Percentiles rank a stretch among this genome's conserved stretches.
phyloP scores from a whole-genome alignment of 495 filamentous ascomycete species.

The Trichoderma parareesei region DNA sequence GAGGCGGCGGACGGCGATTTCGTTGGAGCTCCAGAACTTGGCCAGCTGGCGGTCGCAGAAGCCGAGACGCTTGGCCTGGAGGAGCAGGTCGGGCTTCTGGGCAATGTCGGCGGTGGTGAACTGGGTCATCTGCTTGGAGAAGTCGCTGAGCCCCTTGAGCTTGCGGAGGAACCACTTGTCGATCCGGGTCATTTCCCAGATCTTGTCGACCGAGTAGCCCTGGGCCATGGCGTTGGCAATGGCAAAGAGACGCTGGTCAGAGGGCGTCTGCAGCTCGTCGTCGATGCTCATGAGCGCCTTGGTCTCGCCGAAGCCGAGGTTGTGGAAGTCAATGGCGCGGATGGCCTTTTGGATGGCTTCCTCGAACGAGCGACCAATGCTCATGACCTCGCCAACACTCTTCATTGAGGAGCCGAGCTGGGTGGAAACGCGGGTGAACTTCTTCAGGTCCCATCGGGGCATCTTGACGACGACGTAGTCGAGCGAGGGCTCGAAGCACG shows the following conservation, averaged over 20 bases:
- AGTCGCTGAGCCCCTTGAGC: constrained; percentile 84
- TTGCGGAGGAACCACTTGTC: constrained; percentile 95
- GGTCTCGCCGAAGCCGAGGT: constrained; percentile 91
- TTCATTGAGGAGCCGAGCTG: constrained; percentile 97
- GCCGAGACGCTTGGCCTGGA: constrained; percentile 82
- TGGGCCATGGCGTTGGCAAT: constrained; percentile 96
- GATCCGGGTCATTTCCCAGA: constrained; percentile 96
- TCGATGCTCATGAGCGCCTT: constrained; percentile 90
- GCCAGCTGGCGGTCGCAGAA: constrained; percentile 92
- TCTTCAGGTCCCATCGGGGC: constrained; percentile 96
- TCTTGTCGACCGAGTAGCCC: constrained; percentile 89
- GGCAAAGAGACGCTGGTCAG: constrained; percentile 93
- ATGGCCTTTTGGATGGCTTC: constrained; percentile 99
- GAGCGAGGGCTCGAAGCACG: constrained; percentile 97
- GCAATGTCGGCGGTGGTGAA: constrained; percentile 66
- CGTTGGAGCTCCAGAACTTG: constrained; percentile 87
- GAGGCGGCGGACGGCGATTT: constrained; percentile 74
- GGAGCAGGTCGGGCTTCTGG: constrained; percentile 45
- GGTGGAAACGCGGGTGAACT: constrained; percentile 93
- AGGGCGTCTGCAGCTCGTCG: constrained; percentile 90
- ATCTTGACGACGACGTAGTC: constrained; percentile 99
- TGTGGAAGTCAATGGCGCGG: constrained; percentile 86
- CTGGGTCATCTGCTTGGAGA: constrained; percentile 64
- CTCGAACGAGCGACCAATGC: constrained; percentile 92
- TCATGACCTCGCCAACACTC: constrained; percentile 99